Conservation (phyloP, 1,284 basidiomycete species). For the Malassezia globosa region DNA sequence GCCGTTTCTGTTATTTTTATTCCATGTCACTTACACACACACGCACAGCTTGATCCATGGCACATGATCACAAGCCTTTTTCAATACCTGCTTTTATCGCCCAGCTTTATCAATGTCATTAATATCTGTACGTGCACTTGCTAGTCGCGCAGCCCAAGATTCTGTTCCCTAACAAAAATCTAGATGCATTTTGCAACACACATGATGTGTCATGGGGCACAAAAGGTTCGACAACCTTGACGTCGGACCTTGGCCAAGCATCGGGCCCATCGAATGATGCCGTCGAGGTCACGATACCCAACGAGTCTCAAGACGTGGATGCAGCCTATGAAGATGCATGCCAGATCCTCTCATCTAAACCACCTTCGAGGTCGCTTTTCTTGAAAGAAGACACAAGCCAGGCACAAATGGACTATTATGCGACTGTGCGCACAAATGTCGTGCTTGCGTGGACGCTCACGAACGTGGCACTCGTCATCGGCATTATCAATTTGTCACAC, state of each 20-base stretch:
- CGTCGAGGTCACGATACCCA: constrained; percentile 41
- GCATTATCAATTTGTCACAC: constrained; percentile 25
- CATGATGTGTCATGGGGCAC: constrained; percentile 44
- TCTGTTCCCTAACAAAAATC: too few species aligned
- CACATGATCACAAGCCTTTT: constrained; percentile 44
- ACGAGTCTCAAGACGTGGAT: constrained; percentile 39
- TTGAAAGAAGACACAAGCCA: constrained; percentile 29
- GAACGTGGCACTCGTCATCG: constrained; percentile 39
- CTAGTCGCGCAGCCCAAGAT: background rate
- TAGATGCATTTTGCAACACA: constrained; percentile 42
- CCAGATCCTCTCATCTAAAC: constrained; percentile 33
- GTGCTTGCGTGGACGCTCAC: constrained; percentile 61
- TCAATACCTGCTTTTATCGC: constrained; percentile 42
- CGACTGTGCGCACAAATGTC: constrained; percentile 76
- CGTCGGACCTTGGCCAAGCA: constrained; percentile 39
- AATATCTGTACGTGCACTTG: too few species aligned
- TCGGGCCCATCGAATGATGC: constrained; percentile 18
- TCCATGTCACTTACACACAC: constrained; percentile 14
- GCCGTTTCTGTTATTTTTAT: constrained; percentile 17
- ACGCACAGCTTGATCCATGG: constrained; percentile 42
- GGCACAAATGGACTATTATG: constrained; percentile 45
- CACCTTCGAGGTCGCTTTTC: too few species aligned
- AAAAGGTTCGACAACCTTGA: constrained; percentile 38
- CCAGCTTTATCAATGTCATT: constrained; percentile 43
- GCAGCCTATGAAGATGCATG: constrained; percentile 44